Conservation (phyloP, 345 rosid genomes). For the Eutrema yunnanense region DNA sequence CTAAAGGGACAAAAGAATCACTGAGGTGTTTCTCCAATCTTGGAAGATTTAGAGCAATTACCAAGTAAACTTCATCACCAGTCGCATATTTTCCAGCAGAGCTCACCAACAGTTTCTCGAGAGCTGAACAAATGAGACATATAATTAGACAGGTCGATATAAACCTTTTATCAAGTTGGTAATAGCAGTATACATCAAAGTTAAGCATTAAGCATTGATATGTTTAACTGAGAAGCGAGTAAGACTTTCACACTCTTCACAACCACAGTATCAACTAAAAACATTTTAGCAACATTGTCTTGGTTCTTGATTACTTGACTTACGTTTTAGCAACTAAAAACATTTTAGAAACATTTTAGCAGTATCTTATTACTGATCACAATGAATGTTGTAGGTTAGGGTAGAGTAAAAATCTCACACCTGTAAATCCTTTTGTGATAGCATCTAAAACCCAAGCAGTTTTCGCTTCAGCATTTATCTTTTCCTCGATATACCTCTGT, state of each 20-base stretch:
- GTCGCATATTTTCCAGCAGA: constrained; percentile 69
- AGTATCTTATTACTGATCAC: not conserved
- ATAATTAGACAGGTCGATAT: not conserved
- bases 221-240: not conserved
- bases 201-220: not conserved
- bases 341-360: not conserved
- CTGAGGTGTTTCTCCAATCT: not conserved
- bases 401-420: constrained; percentile 22
- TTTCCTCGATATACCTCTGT: constrained; percentile 57
- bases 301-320: not conserved
- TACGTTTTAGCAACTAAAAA: not conserved
- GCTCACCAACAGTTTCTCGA: constrained; percentile 57
- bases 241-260: not conserved
- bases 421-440: constrained; percentile 66
- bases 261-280: not conserved
- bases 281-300: not conserved
- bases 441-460: constrained; percentile 46
- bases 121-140: constrained; percentile 38
- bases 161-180: not conserved
- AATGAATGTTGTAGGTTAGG: not conserved
- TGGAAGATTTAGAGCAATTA: constrained; percentile 9
- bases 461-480: constrained; percentile 42
- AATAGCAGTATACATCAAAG: not conserved
- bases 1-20: not conserved
- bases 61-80: constrained; percentile 71